phyloP scores from a whole-genome alignment of 768 basidiomycete genomes.

The Pleurotus platypus region DNA sequence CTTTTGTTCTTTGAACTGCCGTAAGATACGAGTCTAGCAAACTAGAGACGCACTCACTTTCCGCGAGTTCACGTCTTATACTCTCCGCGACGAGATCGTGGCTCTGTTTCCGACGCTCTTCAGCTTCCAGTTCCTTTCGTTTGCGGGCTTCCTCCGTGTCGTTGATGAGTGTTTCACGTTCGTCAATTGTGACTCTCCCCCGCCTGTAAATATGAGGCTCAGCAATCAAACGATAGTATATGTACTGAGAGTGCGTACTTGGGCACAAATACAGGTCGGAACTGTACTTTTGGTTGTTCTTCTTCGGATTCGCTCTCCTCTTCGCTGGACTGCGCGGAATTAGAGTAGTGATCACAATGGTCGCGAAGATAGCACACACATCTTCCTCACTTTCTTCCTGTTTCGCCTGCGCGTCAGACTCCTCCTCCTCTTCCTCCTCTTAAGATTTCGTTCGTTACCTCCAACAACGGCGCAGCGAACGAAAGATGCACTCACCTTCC shows the following conservation, averaged over 20 bases:
- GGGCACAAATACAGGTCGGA: slow-evolving; percentile 91
- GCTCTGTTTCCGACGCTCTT: slow-evolving; percentile 82
- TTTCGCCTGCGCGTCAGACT: slow-evolving; percentile 25
- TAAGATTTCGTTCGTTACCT: slow-evolving; percentile 9
- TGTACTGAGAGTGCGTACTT: slow-evolving; percentile 55
- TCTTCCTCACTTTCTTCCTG: slow-evolving; percentile 36
- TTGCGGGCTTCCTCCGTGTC: slow-evolving; percentile 74
- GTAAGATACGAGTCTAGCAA: not conserved
- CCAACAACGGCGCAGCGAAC: not conserved
- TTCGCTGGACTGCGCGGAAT: slow-evolving; percentile 70
- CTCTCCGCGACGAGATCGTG: slow-evolving; percentile 94
- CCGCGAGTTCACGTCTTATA: slow-evolving; percentile 85
- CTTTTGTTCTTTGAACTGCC: slow-evolving; percentile 68
- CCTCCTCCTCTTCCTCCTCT: slow-evolving; percentile 50
- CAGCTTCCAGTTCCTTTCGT: slow-evolving; percentile 70
- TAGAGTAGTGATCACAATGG: slow-evolving; percentile 12
- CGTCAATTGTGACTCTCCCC: slow-evolving; percentile 67
- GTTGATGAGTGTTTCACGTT: slow-evolving; percentile 61
- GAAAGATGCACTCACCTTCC: slow-evolving; percentile 28
- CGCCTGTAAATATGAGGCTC: slow-evolving; percentile 43
- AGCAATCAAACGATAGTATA: not conserved
- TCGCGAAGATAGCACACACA: not conserved
- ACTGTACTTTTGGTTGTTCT: slow-evolving; percentile 68
- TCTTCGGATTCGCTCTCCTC: slow-evolving; percentile 80
- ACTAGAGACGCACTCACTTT: slow-evolving; percentile 58